A percentile compares a stretch with the other conserved stretches of the same genome.
Evolutionary conservation across 306 rosid species (phyloP).

Genomic region (Abrus pulchellus): DNA sequence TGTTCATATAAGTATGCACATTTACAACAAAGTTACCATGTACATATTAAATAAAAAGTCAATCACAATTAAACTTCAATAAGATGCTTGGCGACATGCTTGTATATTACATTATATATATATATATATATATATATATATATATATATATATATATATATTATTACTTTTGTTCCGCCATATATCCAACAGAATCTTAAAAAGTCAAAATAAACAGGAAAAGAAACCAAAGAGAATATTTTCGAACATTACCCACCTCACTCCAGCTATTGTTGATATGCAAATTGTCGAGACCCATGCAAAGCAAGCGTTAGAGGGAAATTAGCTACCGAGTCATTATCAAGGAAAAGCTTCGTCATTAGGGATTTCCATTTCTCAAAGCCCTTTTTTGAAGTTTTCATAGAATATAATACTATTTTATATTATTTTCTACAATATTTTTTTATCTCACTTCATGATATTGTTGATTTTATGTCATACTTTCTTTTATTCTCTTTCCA

Average conservation of each 20-base stretch:
- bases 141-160: too few species aligned
- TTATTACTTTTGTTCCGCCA: neutral
- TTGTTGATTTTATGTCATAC: too few species aligned
- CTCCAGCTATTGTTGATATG: neutral
- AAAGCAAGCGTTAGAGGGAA: neutral
- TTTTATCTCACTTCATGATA: too few species aligned
- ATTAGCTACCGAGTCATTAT: slow-evolving; percentile 42
- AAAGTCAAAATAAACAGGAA: slow-evolving; percentile 18
- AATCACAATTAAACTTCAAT: neutral
- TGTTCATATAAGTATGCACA: too few species aligned
- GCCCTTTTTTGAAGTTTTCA: neutral
- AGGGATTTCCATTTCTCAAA: slow-evolving; percentile 22
- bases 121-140: too few species aligned
- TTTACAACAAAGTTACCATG: neutral
- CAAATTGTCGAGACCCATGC: slow-evolving; percentile 3
- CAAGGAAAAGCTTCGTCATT: slow-evolving; percentile 16
- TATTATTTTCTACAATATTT: too few species aligned
- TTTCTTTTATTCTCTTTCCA: too few species aligned
- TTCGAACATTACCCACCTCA: neutral
- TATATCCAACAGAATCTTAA: slow-evolving; percentile 27
- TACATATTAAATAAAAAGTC: neutral
- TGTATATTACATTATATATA: neutral
- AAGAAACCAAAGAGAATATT: slow-evolving; percentile 12
- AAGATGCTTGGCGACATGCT: neutral
- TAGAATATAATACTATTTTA: too few species aligned